Evolutionary conservation across 805 yeast genomes (phyloP).

Genomic region (Lachancea nothofagi): DNA sequence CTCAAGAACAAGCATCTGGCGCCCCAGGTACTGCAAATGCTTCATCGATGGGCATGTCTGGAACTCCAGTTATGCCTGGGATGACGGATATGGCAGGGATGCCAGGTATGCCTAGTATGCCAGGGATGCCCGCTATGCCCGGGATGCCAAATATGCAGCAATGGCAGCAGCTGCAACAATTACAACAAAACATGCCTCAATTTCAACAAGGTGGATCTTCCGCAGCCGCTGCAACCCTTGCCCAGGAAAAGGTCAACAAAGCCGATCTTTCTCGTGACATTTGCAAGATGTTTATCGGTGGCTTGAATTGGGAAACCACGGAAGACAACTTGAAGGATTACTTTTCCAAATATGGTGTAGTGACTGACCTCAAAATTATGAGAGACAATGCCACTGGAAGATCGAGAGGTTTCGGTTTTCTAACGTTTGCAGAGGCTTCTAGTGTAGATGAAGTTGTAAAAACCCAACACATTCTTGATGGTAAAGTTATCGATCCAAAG

Average conservation of each 20-base stretch:
- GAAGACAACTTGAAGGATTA: slow-evolving; percentile 80
- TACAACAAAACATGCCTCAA: slow-evolving; percentile 33
- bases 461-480: slow-evolving; percentile 85
- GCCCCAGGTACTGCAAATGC: slow-evolving; percentile 13
- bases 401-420: slow-evolving; percentile 91
- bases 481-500: slow-evolving; percentile 94
- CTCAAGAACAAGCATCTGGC: slow-evolving; percentile 6
- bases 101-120: slow-evolving; percentile 18
- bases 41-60: slow-evolving; percentile 10
- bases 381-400: slow-evolving; percentile 81
- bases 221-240: slow-evolving; percentile 13
- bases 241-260: slow-evolving; percentile 26
- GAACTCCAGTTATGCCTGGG: slow-evolving; percentile 10
- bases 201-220: slow-evolving; percentile 22
- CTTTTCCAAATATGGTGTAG: slow-evolving; percentile 84
- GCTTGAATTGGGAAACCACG: slow-evolving; percentile 95
- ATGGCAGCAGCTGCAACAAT: slow-evolving; percentile 20
- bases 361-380: slow-evolving; percentile 86
- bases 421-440: slow-evolving; percentile 75
- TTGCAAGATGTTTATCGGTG: slow-evolving; percentile 94
- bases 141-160: slow-evolving; percentile 13
- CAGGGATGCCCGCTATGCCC: slow-evolving; percentile 15
- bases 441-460: slow-evolving; percentile 83
- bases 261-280: slow-evolving; percentile 62
- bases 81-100: slow-evolving; percentile 19